Evolutionary conservation across 2,329 filamentous ascomycete genomes (phyloP).

Genomic region (Penicillium palitans): DNA sequence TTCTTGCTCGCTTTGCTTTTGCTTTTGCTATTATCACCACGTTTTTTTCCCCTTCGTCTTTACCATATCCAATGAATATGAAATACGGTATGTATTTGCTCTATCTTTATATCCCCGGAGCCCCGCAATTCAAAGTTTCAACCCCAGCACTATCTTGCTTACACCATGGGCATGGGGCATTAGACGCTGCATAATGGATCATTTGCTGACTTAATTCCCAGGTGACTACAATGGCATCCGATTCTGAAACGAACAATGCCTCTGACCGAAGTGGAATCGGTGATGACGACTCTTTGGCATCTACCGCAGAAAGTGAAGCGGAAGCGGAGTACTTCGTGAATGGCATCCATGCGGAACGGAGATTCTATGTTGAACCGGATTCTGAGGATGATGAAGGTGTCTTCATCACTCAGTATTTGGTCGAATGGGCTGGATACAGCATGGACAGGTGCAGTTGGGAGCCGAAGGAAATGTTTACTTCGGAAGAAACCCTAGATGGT

Average conservation of each 20-base stretch:
- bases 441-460: constrained; percentile 60
- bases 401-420: constrained; percentile 52
- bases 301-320: constrained; percentile 48
- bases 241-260: constrained; percentile 17
- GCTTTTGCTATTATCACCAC: not conserved
- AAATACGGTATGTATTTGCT: not conserved
- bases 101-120: not conserved
- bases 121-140: not conserved
- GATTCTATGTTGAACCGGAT: not conserved
- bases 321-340: constrained; percentile 58
- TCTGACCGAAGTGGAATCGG: constrained; percentile 32
- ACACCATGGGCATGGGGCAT: not conserved
- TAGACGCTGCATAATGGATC: not conserved
- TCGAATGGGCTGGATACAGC: constrained; percentile 64
- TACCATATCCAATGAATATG: not conserved
- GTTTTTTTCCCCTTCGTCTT: not conserved
- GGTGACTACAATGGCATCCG: constrained; percentile 4
- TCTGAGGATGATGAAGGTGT: constrained; percentile 23
- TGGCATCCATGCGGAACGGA: constrained; percentile 52
- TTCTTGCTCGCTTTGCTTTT: not conserved
- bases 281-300: constrained; percentile 59
- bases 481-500: constrained; percentile 40
- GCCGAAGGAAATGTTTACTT: constrained; percentile 44
- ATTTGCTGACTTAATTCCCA: not conserved
- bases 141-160: not conserved